Conservation (phyloP, 164 flowering plant species). For the Piper betle region DNA sequence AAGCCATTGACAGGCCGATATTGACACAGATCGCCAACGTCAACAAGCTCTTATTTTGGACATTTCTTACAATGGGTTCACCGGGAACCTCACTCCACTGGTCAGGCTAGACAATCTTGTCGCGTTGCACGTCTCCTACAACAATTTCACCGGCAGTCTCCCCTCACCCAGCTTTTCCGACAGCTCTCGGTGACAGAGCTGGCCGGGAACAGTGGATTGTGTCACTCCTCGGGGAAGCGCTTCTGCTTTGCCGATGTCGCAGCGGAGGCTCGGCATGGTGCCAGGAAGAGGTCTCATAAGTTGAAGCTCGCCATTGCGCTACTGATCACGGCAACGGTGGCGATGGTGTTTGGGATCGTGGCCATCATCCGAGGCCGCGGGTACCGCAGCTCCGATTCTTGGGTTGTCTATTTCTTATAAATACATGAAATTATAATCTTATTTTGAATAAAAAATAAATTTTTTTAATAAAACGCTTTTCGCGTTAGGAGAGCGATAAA, state of each 20-base stretch:
- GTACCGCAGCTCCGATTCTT: constrained; percentile 11
- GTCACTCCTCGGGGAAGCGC: constrained; percentile 10
- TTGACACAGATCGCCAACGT: constrained; percentile 41
- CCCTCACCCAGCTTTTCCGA: constrained; percentile 59
- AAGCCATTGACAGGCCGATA: constrained; percentile 25
- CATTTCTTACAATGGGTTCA: constrained; percentile 39
- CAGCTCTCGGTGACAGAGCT: constrained; percentile 41
- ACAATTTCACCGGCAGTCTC: constrained; percentile 59
- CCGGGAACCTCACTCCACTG: constrained; percentile 40
- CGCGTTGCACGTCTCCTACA: constrained; percentile 57
- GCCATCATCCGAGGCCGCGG: constrained; percentile 43
- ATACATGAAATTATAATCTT: too few relatives aligned
- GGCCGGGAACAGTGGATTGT: constrained; percentile 55
- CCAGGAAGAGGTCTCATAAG: constrained; percentile 14
- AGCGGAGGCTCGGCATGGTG: constrained; percentile 3
- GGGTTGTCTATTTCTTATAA: too few relatives aligned
- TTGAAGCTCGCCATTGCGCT: constrained; percentile 48
- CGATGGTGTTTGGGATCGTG: constrained; percentile 44
- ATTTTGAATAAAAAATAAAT: too few relatives aligned
- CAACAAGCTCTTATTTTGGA: constrained; percentile 41
- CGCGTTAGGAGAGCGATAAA: too few relatives aligned
- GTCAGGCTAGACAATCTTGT: constrained; percentile 51
- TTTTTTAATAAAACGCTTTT: too few relatives aligned
- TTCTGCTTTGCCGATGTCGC: neutral
- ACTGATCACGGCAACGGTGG: constrained; percentile 36